Conservation (phyloP, 768 basidiomycete species). For the Tylopilus rubrobrunneus region DNA sequence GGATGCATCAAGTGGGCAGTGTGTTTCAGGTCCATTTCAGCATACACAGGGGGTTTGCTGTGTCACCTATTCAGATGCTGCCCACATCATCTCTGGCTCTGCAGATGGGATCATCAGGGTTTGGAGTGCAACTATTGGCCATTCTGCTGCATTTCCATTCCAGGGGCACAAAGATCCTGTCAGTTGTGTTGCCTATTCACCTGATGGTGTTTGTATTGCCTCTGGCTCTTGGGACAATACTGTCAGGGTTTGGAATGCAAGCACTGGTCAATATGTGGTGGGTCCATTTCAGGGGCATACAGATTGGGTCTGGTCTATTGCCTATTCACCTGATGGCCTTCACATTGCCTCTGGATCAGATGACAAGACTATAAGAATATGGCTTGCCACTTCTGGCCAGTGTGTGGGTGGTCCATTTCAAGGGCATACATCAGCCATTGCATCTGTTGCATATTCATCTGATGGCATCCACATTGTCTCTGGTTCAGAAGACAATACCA, state of each 20-base stretch:
- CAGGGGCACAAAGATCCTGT: background rate
- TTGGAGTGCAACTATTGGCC: background rate
- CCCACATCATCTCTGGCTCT: background rate
- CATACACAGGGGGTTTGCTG: conserved; percentile 21
- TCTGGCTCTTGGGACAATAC: background rate
- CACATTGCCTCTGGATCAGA: too few relatives aligned
- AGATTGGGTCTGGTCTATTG: background rate
- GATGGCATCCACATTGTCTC: too few relatives aligned
- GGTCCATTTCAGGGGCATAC: conserved; percentile 13
- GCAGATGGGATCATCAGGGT: background rate
- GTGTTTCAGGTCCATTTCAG: background rate
- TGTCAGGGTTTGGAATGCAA: background rate
- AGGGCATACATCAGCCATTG: too few relatives aligned
- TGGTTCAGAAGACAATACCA: too few relatives aligned
- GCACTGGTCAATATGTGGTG: conserved; percentile 9
- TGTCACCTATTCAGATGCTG: background rate
- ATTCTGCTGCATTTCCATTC: background rate
- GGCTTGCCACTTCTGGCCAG: too few relatives aligned
- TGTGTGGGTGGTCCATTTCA: too few relatives aligned
- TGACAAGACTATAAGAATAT: too few relatives aligned
- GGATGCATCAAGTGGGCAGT: too few relatives aligned
- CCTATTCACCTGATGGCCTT: too few relatives aligned
- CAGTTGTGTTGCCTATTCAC: background rate
- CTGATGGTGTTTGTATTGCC: background rate
- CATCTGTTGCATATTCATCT: too few relatives aligned